Evolutionary conservation across 2,329 filamentous ascomycete species (phyloP).

Genomic region (Colletotrichum chlorophyti): DNA sequence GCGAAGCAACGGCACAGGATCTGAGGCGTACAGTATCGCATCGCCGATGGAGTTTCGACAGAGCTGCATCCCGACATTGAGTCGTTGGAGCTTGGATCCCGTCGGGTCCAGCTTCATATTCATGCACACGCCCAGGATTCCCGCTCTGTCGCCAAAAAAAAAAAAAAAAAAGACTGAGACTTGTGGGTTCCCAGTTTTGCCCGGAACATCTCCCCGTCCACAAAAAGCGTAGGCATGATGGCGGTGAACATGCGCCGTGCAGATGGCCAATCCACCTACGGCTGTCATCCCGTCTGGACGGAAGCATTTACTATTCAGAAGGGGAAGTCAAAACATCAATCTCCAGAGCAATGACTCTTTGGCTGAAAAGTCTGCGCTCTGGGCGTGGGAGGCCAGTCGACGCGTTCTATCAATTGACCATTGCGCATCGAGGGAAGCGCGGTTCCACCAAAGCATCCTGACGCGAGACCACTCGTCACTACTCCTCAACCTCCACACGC

Average conservation of each 20-base stretch:
- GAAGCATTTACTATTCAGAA: conserved; percentile 16
- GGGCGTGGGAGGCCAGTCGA: conserved; percentile 7
- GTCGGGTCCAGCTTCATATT: conserved; percentile 15
- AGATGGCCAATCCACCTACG: conserved; percentile 21
- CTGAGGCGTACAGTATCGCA: neutral
- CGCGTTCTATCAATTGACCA: conserved; percentile 18
- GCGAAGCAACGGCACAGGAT: neutral
- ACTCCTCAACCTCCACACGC: conserved; percentile 21
- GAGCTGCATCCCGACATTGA: conserved; percentile 10
- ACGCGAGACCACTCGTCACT: conserved; percentile 16
- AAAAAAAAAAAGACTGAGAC: conserved; percentile 23
- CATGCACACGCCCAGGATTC: conserved; percentile 24
- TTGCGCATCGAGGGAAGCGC: conserved; percentile 10
- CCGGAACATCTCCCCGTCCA: conserved; percentile 26
- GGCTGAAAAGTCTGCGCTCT: conserved; percentile 23
- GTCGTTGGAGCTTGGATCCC: conserved; percentile 15
- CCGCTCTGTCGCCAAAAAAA: conserved; percentile 21
- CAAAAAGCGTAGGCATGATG: conserved; percentile 22
- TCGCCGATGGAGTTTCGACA: conserved; percentile 2
- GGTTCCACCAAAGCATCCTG: conserved; percentile 6
- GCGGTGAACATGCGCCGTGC: conserved; percentile 26
- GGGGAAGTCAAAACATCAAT: conserved; percentile 2
- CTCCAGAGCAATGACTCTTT: conserved; percentile 27
- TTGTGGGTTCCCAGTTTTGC: conserved; percentile 16
- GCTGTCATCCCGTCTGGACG: conserved; percentile 14